phyloP scores from a whole-genome alignment of 257 asterid species.

The Fraxinus excelsior region DNA sequence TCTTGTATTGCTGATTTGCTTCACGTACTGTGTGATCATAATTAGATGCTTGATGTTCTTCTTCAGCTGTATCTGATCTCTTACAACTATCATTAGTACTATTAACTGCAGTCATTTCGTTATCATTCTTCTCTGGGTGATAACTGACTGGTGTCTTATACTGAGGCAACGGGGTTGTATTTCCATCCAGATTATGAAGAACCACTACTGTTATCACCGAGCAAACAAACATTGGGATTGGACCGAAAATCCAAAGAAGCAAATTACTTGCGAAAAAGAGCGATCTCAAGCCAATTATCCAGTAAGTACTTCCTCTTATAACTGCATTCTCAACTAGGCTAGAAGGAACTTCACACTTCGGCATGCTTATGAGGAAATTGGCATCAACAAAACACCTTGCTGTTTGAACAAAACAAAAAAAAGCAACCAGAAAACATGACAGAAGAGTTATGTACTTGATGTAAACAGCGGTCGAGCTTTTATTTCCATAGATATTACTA shows the following conservation, averaged over 20 bases:
- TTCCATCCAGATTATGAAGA: conserved; percentile 46
- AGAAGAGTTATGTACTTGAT: conserved; percentile 55
- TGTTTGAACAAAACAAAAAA: conserved; percentile 55
- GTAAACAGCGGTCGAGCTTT: conserved; percentile 35
- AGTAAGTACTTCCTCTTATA: conserved; percentile 54
- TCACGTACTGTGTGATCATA: background rate
- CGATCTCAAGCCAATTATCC: conserved; percentile 56
- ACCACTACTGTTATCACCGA: conserved; percentile 47
- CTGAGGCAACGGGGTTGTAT: conserved; percentile 40
- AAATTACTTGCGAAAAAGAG: conserved; percentile 49
- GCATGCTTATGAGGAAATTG: conserved; percentile 68
- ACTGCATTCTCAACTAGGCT: conserved; percentile 42
- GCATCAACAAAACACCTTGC: conserved; percentile 53
- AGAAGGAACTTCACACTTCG: conserved; percentile 40
- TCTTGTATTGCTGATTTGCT: background rate
- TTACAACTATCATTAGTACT: conserved; percentile 14
- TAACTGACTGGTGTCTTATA: conserved; percentile 21
- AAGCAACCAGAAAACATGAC: conserved; percentile 57
- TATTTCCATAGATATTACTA: conserved; percentile 53
- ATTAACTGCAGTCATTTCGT: conserved; percentile 19
- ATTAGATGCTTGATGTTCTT: conserved; percentile 11
- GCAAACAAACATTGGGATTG: conserved; percentile 65
- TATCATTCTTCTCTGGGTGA: conserved; percentile 26
- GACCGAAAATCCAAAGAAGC: conserved; percentile 69
- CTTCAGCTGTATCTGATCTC: conserved; percentile 19